A percentile compares a stretch with the other conserved stretches of the same genome.
These are phyloP conservation scores for Erigeron canadensis DNA, from an alignment of 129 eudicot genomes.

Conservation along the genomic window DNA sequence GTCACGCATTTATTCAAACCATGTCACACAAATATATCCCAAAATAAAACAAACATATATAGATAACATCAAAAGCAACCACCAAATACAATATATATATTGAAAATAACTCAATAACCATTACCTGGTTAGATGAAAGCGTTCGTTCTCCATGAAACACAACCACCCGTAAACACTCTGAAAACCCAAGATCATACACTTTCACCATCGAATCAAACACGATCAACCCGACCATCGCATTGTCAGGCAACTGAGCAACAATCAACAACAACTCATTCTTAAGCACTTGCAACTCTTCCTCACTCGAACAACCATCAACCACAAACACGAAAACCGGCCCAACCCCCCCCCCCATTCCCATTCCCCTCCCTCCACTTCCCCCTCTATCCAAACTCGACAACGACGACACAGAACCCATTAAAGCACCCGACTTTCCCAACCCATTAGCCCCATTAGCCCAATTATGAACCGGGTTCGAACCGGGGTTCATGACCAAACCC, in stretches of 20 bases:
- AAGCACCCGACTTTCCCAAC: not conserved
- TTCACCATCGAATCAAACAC: conserved; percentile 85
- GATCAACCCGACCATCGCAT: conserved; percentile 80
- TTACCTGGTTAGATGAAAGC: conserved; percentile 65
- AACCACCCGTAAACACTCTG: conserved; percentile 70
- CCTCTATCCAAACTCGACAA: conserved; percentile 40
- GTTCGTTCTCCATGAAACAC: conserved; percentile 87
- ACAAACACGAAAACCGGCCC: conserved; percentile 91
- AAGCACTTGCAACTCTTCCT: conserved; percentile 68
- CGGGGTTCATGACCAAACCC: conserved; percentile 22
- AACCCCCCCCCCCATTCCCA: conserved; percentile 30
- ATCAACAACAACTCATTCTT: conserved; percentile 76
- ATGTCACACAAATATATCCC: not conserved
- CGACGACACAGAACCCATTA: too few species aligned
- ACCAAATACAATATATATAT: not conserved
- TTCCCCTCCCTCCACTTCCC: conserved; percentile 30
- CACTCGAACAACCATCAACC: conserved; percentile 64
- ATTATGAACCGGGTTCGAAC: conserved; percentile 31
- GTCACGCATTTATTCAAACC: not conserved
- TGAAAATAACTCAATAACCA: too few species aligned
- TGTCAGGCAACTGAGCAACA: conserved; percentile 76
- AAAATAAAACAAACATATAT: too few species aligned
- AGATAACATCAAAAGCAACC: not conserved
- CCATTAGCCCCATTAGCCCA: conserved; percentile 41
- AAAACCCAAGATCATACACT: conserved; percentile 86